Evolutionary conservation across 2,329 filamentous ascomycete species (phyloP).

Genomic region (Immersiporthe knoxdaviesiana): DNA sequence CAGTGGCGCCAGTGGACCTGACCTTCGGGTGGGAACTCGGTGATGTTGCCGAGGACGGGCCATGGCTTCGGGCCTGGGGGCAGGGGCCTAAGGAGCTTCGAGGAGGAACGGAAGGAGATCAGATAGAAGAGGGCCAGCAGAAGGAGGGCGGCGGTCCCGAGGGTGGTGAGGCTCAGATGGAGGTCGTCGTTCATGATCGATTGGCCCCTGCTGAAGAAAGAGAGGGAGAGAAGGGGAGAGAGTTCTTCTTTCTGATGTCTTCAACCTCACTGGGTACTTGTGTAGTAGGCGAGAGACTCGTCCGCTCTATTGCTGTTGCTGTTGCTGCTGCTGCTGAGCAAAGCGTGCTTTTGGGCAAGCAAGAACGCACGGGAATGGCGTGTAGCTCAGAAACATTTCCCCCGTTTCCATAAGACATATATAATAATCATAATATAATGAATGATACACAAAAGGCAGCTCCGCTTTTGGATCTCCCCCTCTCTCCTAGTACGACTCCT

Average conservation of each 20-base stretch:
- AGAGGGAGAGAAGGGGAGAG: too few relatives aligned
- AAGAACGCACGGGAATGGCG: neutral
- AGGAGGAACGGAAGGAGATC: neutral
- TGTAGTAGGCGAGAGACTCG: too few relatives aligned
- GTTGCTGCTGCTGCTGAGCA: neutral
- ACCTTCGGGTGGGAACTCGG: conserved; percentile 47
- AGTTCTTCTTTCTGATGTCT: neutral
- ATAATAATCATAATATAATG: neutral
- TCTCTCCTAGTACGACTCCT: neutral
- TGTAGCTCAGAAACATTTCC: neutral
- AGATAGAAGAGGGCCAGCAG: neutral
- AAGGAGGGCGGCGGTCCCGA: neutral
- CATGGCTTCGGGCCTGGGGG: conserved; percentile 55
- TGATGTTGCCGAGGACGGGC: conserved; percentile 54
- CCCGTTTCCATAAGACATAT: neutral
- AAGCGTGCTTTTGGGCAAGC: neutral
- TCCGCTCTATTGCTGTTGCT: neutral
- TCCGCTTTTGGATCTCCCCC: too few relatives aligned
- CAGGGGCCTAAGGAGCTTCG: neutral
- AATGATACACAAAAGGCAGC: too few relatives aligned
- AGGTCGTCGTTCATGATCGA: neutral
- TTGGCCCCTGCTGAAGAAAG: neutral
- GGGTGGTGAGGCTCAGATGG: neutral
- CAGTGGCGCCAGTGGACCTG: conserved; percentile 45
- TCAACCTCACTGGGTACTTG: neutral